Evolutionary conservation across 805 yeast species (phyloP), one percentile per base, ranked within the genome.

Genomic region (Myxozyma mucilagina): DNA sequence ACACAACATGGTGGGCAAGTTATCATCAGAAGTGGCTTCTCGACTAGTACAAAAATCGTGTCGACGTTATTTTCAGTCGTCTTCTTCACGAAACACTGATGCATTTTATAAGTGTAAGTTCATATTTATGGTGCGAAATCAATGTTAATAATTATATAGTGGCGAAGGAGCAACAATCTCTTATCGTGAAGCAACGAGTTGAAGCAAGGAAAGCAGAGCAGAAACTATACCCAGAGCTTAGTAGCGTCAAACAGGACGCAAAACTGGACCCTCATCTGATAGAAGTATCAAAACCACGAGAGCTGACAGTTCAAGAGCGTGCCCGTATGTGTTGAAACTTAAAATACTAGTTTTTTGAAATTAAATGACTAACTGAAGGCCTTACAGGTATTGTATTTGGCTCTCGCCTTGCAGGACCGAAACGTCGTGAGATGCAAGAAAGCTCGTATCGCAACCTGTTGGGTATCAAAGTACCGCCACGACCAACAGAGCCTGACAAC

Each of bases 401-500:
- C 6, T 57, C 63, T 31, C 60, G 68, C n/a, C 42, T 59, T 32
- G 61, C 63, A 4, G 64, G 65, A 9, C 63, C 62, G 47, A 43
- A 50, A 31, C 54, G 65, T 34, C 51, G 67, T 24, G 44, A 48
- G 29, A 45, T 36, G 34, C 56, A 47, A 31, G 64, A 53, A 14
- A 44, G 59, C 1, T 53, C 55, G 41, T 61, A 64, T 32, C 60
- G 67, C 36, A 56, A 57, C 24, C 63, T 67, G 11, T 56, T 56
- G 24, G 97, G 97, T 0, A 78, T 94, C 0, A 73, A 71, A 7
- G 96, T 93, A 0, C 97, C 97, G 2, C 84, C 82, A n/a, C 82
- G 80, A 71, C 98, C 99, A 0, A 78, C 76, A 4, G 97, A 90
- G 68, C 98, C 98, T 1, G 96, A 92, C 68, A 91, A 93, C 73